These are phyloP conservation scores for Brassica balearica DNA, from an alignment of 441 rosid genomes.

Conservation along the genomic window DNA sequence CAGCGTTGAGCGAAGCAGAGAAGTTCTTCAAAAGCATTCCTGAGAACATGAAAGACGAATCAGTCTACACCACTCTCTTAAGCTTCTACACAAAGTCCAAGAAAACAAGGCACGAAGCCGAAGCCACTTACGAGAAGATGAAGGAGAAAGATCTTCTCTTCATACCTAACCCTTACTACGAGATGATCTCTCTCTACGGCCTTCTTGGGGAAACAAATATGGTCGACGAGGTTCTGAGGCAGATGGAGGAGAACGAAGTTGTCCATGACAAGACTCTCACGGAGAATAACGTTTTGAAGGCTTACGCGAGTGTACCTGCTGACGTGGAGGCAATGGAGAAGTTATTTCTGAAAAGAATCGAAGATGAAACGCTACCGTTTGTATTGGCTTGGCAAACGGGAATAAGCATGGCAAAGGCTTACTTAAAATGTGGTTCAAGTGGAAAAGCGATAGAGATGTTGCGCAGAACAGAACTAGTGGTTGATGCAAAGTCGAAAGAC, in stretches of 20 bases:
- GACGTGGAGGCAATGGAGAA: slow-evolving; percentile 22
- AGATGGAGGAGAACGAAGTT: slow-evolving; percentile 23
- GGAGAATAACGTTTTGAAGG: slow-evolving; percentile 18
- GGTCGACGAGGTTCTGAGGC: slow-evolving; percentile 19
- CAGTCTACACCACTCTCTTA: slow-evolving; percentile 27
- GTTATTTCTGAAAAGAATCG: not conserved
- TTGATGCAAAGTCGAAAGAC: slow-evolving; percentile 11
- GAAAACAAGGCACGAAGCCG: slow-evolving; percentile 13
- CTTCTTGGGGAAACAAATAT: slow-evolving; percentile 16
- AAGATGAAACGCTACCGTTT: not conserved
- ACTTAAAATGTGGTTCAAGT: not conserved
- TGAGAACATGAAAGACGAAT: slow-evolving; percentile 21
- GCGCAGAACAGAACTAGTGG: slow-evolving; percentile 17
- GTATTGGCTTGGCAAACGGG: not conserved
- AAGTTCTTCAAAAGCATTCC: slow-evolving; percentile 27
- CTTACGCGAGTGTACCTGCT: slow-evolving; percentile 21
- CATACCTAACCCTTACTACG: slow-evolving; percentile 26
- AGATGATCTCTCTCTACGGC: slow-evolving; percentile 7
- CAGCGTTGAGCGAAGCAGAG: slow-evolving; percentile 28
- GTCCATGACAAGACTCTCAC: slow-evolving; percentile 16
- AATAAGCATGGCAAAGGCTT: slow-evolving; percentile 12
- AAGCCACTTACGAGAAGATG: slow-evolving; percentile 29
- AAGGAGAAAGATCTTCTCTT: not conserved
- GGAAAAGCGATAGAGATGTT: slow-evolving; percentile 10
- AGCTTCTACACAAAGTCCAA: slow-evolving; percentile 19